Base-by-base conservation (phyloP, 768 basidiomycete genomes). In the Clavaria fumosa region DNA sequence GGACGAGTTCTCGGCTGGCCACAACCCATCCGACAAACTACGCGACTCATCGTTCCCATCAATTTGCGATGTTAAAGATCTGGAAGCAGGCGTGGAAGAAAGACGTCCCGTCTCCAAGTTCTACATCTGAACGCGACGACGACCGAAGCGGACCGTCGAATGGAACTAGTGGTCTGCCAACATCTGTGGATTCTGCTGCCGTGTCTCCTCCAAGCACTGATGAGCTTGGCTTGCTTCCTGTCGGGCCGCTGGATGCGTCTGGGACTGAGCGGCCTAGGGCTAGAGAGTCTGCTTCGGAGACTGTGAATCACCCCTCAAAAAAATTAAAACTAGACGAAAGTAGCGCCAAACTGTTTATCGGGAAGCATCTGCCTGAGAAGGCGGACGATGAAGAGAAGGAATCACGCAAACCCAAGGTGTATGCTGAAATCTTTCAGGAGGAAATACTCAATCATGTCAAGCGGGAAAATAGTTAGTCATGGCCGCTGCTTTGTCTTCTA, bases 51-150 rank as follows among this genome's bases (percentile, higher is more conserved):
- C n/a, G n/a, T 24, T n/a, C 3, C 19, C 33, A 18, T 18, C 19
- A 23, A 17, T 18, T 39, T 35, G 32, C 28, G 31, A 73, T 72
- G 70, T 51, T 70, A 43, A 67, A 64, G 33, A 52, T 66, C 33
- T 68, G 68, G 62, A 69, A 66, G 45, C 53, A 65, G 40, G 61
- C 64, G 37, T 69, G 67, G 64, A 62, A 57, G 47, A 54, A 56
- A 40, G 55, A 47, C 24, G 23, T 21, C 15, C 11, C 31, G 14
- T 37, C 27, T 7, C 32, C 21, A 10, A 1, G 11, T n/a, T 14
- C 20, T 6, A 35, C 23, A 28, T 7, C 19, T 28, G 18, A 31
- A 26, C 22, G 50, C 35, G 41, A 45, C 34, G 43, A 37, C 28
- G 42, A 43, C 44, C 49, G 47, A 43, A 55, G 53, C 41, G 32